Evolutionary conservation across 257 asterid genomes (phyloP).

Genomic region (Rubia yunnanensis): DNA sequence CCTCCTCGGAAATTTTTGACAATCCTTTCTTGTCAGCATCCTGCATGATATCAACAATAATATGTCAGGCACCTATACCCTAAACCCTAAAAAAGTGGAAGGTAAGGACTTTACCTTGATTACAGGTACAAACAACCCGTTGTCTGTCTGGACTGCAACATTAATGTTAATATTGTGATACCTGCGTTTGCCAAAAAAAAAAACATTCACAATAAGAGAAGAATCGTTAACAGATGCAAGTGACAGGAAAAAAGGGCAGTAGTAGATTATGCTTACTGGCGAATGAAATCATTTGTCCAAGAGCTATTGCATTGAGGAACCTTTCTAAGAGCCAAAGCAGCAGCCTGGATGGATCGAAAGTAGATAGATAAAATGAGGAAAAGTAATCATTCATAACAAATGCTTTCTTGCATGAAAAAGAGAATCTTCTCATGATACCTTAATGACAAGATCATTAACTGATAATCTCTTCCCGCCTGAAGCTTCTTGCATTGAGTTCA

Average conservation of each 20-base stretch:
- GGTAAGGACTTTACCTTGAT: slow-evolving; percentile 43
- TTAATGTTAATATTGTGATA: slow-evolving; percentile 72
- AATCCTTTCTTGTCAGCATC: slow-evolving; percentile 98
- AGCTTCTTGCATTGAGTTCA: slow-evolving; percentile 84
- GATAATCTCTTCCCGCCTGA: slow-evolving; percentile 94
- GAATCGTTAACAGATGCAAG: background rate
- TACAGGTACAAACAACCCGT: slow-evolving; percentile 83
- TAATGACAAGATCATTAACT: slow-evolving; percentile 84
- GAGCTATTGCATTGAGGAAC: slow-evolving; percentile 98
- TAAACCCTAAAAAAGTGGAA: background rate
- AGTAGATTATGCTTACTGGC: slow-evolving; percentile 65
- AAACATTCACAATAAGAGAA: background rate
- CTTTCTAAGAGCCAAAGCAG: slow-evolving; percentile 95
- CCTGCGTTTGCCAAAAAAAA: slow-evolving; percentile 36
- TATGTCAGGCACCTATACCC: slow-evolving; percentile 8
- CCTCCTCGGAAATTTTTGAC: slow-evolving; percentile 76
- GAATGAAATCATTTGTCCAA: slow-evolving; percentile 91
- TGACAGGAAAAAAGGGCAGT: background rate
- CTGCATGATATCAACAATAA: slow-evolving; percentile 29
- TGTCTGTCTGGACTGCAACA: slow-evolving; percentile 97
- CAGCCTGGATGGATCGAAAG: slow-evolving; percentile 65
- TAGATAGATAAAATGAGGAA: background rate
- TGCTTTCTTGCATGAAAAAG: background rate
- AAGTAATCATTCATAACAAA: background rate
- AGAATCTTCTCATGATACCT: slow-evolving; percentile 40